Conservation (phyloP, 2,329 filamentous ascomycete genomes). For the Pseudogymnoascus destructans region DNA sequence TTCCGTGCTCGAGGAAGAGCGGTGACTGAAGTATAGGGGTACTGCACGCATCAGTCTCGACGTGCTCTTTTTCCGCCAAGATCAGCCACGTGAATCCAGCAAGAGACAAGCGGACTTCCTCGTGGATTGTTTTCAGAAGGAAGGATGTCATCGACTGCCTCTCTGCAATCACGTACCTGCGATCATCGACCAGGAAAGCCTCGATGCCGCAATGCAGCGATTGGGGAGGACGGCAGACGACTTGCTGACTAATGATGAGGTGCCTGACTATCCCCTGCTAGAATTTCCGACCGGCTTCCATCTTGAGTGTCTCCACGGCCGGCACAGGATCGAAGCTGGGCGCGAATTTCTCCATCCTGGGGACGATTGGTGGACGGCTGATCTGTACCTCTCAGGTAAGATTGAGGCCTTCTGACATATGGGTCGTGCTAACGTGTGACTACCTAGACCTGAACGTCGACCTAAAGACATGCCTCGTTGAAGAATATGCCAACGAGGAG, state of each 20-base stretch:
- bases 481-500: conserved; percentile 25
- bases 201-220: conserved; percentile 17
- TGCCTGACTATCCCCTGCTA: too few species aligned
- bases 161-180: conserved; percentile 23
- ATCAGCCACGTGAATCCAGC: conserved; percentile 13
- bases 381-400: conserved; percentile 13
- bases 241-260: conserved; percentile 13
- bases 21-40: conserved; percentile 10
- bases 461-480: conserved; percentile 19
- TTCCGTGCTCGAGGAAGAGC: conserved; percentile 3
- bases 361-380: conserved; percentile 13
- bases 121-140: conserved; percentile 12
- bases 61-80: conserved; percentile 12
- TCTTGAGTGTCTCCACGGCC: conserved; percentile 10
- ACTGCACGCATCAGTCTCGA: conserved; percentile 10
- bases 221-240: too few species aligned
- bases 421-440: neutral
- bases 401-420: neutral
- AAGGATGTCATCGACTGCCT: conserved; percentile 1
- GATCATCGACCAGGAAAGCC: conserved; percentile 21
- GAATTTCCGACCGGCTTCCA: neutral
- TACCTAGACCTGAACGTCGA: conserved; percentile 20
- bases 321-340: conserved; percentile 14
- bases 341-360: conserved; percentile 12
- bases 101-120: too few species aligned